Base-by-base conservation (phyloP, 768 basidiomycete genomes). In the Boletus bicolor region DNA sequence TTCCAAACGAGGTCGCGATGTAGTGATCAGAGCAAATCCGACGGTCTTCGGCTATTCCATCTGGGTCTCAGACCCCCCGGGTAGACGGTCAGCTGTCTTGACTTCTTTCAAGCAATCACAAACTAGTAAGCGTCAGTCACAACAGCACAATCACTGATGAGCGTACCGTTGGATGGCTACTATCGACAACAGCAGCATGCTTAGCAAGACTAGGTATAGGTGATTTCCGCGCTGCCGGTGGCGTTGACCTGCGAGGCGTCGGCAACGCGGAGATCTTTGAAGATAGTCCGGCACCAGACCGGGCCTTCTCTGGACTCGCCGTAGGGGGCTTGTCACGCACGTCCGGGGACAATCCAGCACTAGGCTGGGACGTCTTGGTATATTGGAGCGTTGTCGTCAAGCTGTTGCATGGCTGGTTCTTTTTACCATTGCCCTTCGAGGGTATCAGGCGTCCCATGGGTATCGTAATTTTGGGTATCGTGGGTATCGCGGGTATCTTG, bases 1-100 rank as follows among this genome's bases (percentile, higher is more conserved):
- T 12, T 14, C 44, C 21, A 15, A 44, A 24, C 37, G 32, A 42
- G 14, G 4, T 32, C 24, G 24, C 1, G 12, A 34, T 26, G 26
- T 32, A 5, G 30, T 7, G 30, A 39, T 17, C 45, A 54, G n/a
- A 36, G 43, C n/a, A 39, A 39, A n/a, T 17, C 41, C 43, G 24
- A 36, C 21, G 36, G 55, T 37, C 49, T 35, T 55, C 4, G 30
- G 45, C 42, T n/a, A 45, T 21, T 36, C 26, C 51, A 38, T 53
- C 58, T 45, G 55, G 56, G 59, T 50, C 50, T 6, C 58, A 58
- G 54, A 60, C 54, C 51, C 46, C 50, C 59, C 35, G 17, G 46
- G 36, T 49, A 36, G 52, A 58, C 61, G 37, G 21, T 37, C 34
- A 51, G 36, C 43, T 36, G 44, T n/a, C 38, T 53, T 44, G 49